Evolutionary conservation across 768 basidiomycete species (phyloP), one percentile per base, ranked within the genome.

Genomic region (Gyrodon lividus): DNA sequence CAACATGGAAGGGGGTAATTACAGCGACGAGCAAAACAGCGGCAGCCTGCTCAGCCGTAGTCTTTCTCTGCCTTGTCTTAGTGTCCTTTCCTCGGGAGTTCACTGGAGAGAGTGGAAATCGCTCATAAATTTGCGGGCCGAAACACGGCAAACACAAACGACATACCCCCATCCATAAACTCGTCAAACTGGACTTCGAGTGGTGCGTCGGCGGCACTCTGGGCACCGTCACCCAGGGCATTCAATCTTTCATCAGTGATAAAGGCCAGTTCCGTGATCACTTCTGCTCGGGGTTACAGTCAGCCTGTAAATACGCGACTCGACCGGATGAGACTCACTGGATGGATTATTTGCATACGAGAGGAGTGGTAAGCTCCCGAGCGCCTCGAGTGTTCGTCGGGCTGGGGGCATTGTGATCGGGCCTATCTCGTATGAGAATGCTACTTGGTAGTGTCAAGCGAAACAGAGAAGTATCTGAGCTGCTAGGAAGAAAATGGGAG

Each of bases 221-320:
- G 45, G 13, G 12, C 17, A 1, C 26, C 31, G 5, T 46, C 49
- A 7, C 2, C 33, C 33, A 9, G 42, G 23, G 13, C 24, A 9
- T 50, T 51, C 13, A 16, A 46, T 17, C 38, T 58, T 22, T 43
- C 23, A 19, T 66, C 63, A 16, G 58, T 26, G 23, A 58, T 57
- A 26, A 62, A 66, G 14, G 64, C 64, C 16, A 66, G 55, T 42
- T 66, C 64, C 12, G 63, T 59, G 46, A 65, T 52, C 5, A 66
- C 60, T 35, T 61, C 65, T 66, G 50, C 24, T 44, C 55, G 43
- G 33, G 34, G 5, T 4, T 26, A 30, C 39, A 23, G 33, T 40
- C 8, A n/a, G 24, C 31, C 31, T 12, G n/a, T 16, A 46, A 17
- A 17, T 0, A 4, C 22, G 30, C 9, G 0, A 24, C 39, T 34